These are phyloP conservation scores for Filobasidium uniguttulatum DNA, from an alignment of 1,284 basidiomycete species.

Conservation along the genomic window DNA sequence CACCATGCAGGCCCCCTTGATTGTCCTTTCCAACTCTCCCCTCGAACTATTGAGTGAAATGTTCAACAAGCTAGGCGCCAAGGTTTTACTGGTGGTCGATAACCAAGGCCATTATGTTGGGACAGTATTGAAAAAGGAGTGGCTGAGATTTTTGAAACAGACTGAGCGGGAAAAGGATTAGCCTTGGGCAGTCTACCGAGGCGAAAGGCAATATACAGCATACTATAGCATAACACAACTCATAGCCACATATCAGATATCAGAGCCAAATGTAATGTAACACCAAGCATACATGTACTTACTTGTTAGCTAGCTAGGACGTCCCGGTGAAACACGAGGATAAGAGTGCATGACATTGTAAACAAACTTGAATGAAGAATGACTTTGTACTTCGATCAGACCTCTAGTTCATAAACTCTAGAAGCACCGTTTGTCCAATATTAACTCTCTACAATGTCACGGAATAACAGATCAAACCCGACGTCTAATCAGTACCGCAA, in stretches of 20 bases:
- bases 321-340: too few relatives aligned
- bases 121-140: conserved; percentile 82
- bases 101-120: conserved; percentile 72
- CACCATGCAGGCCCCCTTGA: conserved; percentile 10
- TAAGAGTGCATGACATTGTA: too few relatives aligned
- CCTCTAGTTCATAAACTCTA: too few relatives aligned
- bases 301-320: too few relatives aligned
- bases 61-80: conserved; percentile 81
- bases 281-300: too few relatives aligned
- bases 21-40: conserved; percentile 49
- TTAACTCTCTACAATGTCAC: too few relatives aligned
- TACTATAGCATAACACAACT: neutral
- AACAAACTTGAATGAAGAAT: too few relatives aligned
- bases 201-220: neutral
- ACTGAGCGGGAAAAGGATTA: conserved; percentile 43
- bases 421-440: too few relatives aligned
- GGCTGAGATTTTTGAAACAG: conserved; percentile 66
- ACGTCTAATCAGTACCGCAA: conserved; percentile 3
- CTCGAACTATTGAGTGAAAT: conserved; percentile 80
- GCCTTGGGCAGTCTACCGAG: neutral
- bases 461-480: too few relatives aligned
- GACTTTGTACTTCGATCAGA: too few relatives aligned
- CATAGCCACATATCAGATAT: neutral
- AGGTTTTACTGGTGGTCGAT: conserved; percentile 75
- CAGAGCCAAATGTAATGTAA: too few relatives aligned